phyloP scores from a whole-genome alignment of 768 basidiomycete genomes.

The Mycena chlorophos region DNA sequence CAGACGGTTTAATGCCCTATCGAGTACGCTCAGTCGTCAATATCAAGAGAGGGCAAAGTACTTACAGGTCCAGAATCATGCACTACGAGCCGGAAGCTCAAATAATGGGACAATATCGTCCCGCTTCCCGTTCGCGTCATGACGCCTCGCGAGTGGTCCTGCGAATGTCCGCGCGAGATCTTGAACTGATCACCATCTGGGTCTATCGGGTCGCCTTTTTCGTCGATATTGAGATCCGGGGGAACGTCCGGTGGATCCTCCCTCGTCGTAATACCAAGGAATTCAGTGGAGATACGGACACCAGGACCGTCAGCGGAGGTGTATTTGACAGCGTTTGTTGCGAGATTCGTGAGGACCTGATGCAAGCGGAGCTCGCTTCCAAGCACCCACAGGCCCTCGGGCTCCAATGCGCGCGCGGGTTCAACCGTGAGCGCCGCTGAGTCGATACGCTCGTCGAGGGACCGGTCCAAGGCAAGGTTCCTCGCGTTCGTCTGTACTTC shows the following conservation, averaged over 20 bases:
- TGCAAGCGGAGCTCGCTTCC: conserved; percentile 44
- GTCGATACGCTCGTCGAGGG: conserved; percentile 40
- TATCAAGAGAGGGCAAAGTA: too few species aligned
- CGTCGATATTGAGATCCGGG: conserved; percentile 12
- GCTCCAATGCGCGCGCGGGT: conserved; percentile 1
- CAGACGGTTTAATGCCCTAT: conserved; percentile 25
- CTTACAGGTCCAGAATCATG: conserved; percentile 22
- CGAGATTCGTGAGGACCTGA: conserved; percentile 40
- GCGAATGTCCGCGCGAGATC: background rate
- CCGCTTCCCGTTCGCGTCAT: conserved; percentile 3
- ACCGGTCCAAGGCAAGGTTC: conserved; percentile 31
- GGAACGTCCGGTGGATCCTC: conserved; percentile 19
- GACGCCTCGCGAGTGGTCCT: too few species aligned
- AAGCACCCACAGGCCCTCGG: conserved; percentile 33
- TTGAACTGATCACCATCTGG: background rate
- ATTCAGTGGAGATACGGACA: conserved; percentile 27
- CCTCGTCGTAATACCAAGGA: conserved; percentile 16
- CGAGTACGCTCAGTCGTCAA: too few species aligned
- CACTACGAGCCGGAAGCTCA: conserved; percentile 23
- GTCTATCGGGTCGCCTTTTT: background rate
- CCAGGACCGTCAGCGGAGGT: conserved; percentile 30
- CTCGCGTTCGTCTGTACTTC: conserved; percentile 25
- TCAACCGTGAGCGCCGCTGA: conserved; percentile 10
- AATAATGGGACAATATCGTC: conserved; percentile 12
- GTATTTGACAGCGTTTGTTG: conserved; percentile 40